These are phyloP conservation scores for Venturiaceae sp. DNA, from an alignment of 2,329 filamentous ascomycete genomes.

Conservation along the genomic window DNA sequence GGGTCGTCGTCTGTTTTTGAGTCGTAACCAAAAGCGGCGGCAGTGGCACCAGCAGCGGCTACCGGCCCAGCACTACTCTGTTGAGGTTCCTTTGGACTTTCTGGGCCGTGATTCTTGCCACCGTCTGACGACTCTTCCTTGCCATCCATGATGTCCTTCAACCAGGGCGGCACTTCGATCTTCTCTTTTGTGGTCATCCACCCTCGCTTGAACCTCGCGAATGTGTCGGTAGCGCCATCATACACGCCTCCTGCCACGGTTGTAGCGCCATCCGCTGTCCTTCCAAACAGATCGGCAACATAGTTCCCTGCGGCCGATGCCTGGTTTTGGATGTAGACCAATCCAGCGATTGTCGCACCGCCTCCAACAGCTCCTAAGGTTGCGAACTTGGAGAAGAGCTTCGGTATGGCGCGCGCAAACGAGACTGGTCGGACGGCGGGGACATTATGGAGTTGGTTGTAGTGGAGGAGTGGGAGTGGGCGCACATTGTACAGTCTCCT, in stretches of 20 bases:
- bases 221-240: constrained; percentile 62
- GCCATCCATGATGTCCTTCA: constrained; percentile 56
- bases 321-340: constrained; percentile 94
- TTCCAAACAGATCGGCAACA: constrained; percentile 64
- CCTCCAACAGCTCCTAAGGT: constrained; percentile 87
- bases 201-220: constrained; percentile 67
- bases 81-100: constrained; percentile 36
- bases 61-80: constrained; percentile 39
- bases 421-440: constrained; percentile 54
- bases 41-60: constrained; percentile 56
- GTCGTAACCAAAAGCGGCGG: constrained; percentile 71
- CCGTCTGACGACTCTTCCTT: constrained; percentile 22
- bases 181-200: constrained; percentile 79
- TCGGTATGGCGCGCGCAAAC: constrained; percentile 55
- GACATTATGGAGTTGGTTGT: constrained; percentile 68
- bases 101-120: constrained; percentile 21
- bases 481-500: constrained; percentile 41
- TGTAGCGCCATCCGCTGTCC: constrained; percentile 60
- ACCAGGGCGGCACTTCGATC: constrained; percentile 62
- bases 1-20: constrained; percentile 54
- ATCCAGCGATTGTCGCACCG: constrained; percentile 72
- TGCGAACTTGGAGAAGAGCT: constrained; percentile 80
- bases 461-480: constrained; percentile 44
- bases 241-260: constrained; percentile 61
- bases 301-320: constrained; percentile 74